phyloP scores from a whole-genome alignment of 192 early-diverging fungal species.

The Hyaloraphidium curvatum region DNA sequence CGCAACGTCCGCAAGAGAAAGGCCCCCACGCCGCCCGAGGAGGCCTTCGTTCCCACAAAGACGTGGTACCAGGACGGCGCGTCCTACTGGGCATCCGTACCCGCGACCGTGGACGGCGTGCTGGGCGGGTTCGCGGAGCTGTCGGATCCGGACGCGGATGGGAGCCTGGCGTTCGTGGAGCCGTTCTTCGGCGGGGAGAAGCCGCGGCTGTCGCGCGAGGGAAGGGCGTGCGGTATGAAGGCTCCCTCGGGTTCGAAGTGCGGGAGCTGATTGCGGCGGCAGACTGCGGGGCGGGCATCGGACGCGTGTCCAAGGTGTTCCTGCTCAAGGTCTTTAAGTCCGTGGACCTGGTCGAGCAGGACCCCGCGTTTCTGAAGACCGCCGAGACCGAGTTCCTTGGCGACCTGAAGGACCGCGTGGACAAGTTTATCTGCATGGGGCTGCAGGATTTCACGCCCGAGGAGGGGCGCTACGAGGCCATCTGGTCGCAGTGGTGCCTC shows the following conservation, averaged over 20 bases:
- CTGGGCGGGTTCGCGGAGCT: slow-evolving; percentile 70
- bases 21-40: too few species aligned
- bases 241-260: too few species aligned
- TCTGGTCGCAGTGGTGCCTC: slow-evolving; percentile 97
- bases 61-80: too few species aligned
- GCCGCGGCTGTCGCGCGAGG: neutral
- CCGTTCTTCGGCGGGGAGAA: slow-evolving; percentile 31
- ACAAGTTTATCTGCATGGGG: slow-evolving; percentile 47
- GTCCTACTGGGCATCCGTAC: too few species aligned
- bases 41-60: too few species aligned
- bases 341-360: slow-evolving; percentile 85
- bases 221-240: neutral
- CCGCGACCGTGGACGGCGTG: slow-evolving; percentile 71
- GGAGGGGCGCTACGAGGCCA: slow-evolving; percentile 59
- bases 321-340: slow-evolving; percentile 54
- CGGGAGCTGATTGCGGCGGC: too few species aligned
- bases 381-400: slow-evolving; percentile 40
- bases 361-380: slow-evolving; percentile 48
- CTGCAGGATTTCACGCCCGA: slow-evolving; percentile 64
- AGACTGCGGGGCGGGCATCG: slow-evolving; percentile 93
- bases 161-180: slow-evolving; percentile 45
- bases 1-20: too few species aligned
- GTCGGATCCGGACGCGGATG: slow-evolving; percentile 46
- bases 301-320: slow-evolving; percentile 74
- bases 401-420: slow-evolving; percentile 33